Percentiles rank a stretch among this genome's conserved stretches.
Evolutionary conservation across 2,329 filamentous ascomycete genomes (phyloP).

Genomic region (Anisogramma anomala): DNA sequence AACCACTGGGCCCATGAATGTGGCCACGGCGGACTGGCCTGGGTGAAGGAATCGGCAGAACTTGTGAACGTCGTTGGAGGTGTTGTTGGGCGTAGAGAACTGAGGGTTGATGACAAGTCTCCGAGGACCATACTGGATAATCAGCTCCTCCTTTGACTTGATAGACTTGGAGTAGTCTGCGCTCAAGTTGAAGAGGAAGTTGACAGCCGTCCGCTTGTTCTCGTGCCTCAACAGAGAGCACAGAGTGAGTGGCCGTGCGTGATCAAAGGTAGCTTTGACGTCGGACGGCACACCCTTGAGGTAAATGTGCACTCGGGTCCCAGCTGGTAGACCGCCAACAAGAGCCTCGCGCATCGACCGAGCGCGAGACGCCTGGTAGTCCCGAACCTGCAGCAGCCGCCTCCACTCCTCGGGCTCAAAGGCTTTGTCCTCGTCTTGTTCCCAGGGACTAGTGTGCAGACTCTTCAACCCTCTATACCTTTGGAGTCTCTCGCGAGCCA

Average conservation of each 20-base stretch:
- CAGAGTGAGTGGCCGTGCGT: slow-evolving; percentile 53
- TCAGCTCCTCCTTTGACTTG: slow-evolving; percentile 83
- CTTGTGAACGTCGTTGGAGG: slow-evolving; percentile 94
- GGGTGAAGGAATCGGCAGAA: slow-evolving; percentile 87
- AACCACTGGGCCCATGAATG: slow-evolving; percentile 78
- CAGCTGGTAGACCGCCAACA: slow-evolving; percentile 74
- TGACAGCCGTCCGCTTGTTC: slow-evolving; percentile 82
- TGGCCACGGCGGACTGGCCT: slow-evolving; percentile 77
- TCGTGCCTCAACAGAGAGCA: slow-evolving; percentile 89
- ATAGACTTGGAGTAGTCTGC: slow-evolving; percentile 65
- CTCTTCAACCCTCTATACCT: slow-evolving; percentile 90
- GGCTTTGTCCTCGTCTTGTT: slow-evolving; percentile 73
- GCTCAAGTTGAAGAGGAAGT: slow-evolving; percentile 79
- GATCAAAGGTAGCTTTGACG: slow-evolving; percentile 35
- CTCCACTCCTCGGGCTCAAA: slow-evolving; percentile 87
- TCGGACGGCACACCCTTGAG: slow-evolving; percentile 42
- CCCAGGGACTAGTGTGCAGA: slow-evolving; percentile 76
- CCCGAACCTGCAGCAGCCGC: slow-evolving; percentile 71
- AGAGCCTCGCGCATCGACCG: slow-evolving; percentile 69
- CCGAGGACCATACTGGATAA: slow-evolving; percentile 82
- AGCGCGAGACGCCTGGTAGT: slow-evolving; percentile 77
- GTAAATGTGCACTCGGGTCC: slow-evolving; percentile 72
- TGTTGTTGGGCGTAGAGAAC: slow-evolving; percentile 80
- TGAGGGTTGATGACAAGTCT: slow-evolving; percentile 80
- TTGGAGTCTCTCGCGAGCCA: slow-evolving; percentile 73